phyloP scores from a whole-genome alignment of 495 filamentous ascomycete species.

The Friedmanniomyces simplex region DNA sequence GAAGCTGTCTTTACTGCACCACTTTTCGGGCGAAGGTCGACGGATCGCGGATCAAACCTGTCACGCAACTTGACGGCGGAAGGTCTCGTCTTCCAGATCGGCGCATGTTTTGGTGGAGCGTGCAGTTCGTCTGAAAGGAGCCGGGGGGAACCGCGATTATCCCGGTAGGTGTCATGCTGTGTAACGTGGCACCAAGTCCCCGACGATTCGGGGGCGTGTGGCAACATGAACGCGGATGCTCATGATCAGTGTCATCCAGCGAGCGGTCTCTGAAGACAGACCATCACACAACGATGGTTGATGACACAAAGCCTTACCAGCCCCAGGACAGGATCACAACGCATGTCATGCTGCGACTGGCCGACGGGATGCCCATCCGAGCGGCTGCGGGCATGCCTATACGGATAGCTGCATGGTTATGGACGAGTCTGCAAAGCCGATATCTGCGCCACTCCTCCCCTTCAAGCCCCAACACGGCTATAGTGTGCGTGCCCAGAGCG shows the following conservation, averaged over 20 bases:
- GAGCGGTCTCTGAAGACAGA: too few relatives aligned
- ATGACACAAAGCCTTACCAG: neutral
- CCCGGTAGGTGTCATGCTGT: neutral
- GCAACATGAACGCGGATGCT: neutral
- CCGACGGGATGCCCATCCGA: neutral
- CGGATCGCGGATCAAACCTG: too few relatives aligned
- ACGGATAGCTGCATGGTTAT: neutral
- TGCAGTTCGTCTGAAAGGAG: neutral
- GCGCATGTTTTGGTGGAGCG: slow-evolving; percentile 1
- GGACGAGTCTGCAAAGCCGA: neutral
- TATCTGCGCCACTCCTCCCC: slow-evolving; percentile 5
- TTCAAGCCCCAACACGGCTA: neutral
- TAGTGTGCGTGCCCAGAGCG: neutral
- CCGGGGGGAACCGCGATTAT: neutral
- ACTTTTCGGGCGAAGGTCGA: too few relatives aligned
- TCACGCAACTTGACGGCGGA: too few relatives aligned
- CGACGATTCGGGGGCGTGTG: neutral
- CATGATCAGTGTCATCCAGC: too few relatives aligned
- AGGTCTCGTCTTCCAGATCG: neutral
- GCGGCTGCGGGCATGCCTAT: neutral
- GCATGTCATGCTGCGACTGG: neutral
- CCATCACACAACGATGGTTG: too few relatives aligned
- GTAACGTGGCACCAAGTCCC: neutral
- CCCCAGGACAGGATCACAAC: neutral
- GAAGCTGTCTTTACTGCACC: too few relatives aligned